Evolutionary conservation across 164 flowering plant species (phyloP).

Genomic region (Tetracentron sinense): DNA sequence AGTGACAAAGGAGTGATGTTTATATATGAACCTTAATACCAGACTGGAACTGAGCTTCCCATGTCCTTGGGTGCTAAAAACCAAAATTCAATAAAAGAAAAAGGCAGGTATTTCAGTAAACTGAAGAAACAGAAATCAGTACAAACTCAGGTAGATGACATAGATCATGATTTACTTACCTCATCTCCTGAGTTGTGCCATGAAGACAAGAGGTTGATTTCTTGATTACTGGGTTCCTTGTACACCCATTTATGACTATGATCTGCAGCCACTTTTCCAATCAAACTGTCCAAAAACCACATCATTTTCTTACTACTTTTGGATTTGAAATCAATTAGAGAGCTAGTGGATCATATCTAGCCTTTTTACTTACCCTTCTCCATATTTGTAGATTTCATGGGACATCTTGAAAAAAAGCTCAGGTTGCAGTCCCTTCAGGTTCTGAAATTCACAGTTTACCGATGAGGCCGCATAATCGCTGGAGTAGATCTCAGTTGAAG

Average conservation of each 20-base stretch:
- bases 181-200: constrained; percentile 91
- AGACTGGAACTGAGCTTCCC: constrained; percentile 98
- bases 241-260: constrained; percentile 88
- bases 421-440: constrained; percentile 74
- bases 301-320: neutral
- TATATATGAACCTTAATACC: constrained; percentile 72
- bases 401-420: constrained; percentile 97
- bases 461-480: constrained; percentile 41
- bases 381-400: constrained; percentile 93
- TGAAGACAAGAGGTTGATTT: constrained; percentile 79
- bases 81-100: neutral
- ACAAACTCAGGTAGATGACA: neutral
- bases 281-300: constrained; percentile 45
- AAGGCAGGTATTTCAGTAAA: neutral
- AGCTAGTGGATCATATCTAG: neutral
- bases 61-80: constrained; percentile 88
- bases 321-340: neutral
- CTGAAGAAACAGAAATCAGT: neutral
- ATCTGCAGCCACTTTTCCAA: constrained; percentile 98
- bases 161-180: constrained; percentile 34
- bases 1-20: neutral
- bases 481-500: constrained; percentile 51
- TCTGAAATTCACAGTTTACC: constrained; percentile 47
- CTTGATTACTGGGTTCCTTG: constrained; percentile 81
- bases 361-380: constrained; percentile 61